Evolutionary conservation across 2,329 filamentous ascomycete species (phyloP).

Genomic region (Elsinoe necatrix): DNA sequence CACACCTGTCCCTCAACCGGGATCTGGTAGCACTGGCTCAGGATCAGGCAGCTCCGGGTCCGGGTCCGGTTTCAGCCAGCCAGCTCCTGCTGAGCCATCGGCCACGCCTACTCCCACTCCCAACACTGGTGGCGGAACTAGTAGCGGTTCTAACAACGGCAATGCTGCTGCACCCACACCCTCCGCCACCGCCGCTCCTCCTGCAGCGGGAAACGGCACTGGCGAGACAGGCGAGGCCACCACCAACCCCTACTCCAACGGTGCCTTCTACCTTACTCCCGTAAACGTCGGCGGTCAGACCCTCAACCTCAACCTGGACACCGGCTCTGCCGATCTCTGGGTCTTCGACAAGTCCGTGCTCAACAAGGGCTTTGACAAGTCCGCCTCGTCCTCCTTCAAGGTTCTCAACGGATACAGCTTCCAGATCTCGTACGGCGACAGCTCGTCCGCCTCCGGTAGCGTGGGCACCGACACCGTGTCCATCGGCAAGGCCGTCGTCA

Average conservation of each 20-base stretch:
- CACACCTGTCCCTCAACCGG: not conserved
- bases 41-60: not conserved
- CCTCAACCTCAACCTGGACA: slow-evolving; percentile 64
- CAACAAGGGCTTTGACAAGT: slow-evolving; percentile 42
- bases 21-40: not conserved
- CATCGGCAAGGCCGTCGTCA: slow-evolving; percentile 56
- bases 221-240: slow-evolving; percentile 47
- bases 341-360: slow-evolving; percentile 51
- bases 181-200: not conserved
- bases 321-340: slow-evolving; percentile 69
- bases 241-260: slow-evolving; percentile 56
- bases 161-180: not conserved
- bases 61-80: slow-evolving; percentile 1
- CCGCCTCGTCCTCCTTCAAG: slow-evolving; percentile 45
- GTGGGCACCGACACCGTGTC: slow-evolving; percentile 61
- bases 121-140: not conserved
- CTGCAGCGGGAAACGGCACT: slow-evolving; percentile 16
- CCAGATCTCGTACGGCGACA: slow-evolving; percentile 61
- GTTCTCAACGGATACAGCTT: slow-evolving; percentile 46
- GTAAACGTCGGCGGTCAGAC: slow-evolving; percentile 62
- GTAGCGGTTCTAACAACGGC: not conserved
- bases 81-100: slow-evolving; percentile 7
- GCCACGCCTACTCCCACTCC: not conserved
- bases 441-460: slow-evolving; percentile 52
- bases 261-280: slow-evolving; percentile 61